Conservation (phyloP, 164 flowering plant genomes). For the Nelumbo lutea region DNA sequence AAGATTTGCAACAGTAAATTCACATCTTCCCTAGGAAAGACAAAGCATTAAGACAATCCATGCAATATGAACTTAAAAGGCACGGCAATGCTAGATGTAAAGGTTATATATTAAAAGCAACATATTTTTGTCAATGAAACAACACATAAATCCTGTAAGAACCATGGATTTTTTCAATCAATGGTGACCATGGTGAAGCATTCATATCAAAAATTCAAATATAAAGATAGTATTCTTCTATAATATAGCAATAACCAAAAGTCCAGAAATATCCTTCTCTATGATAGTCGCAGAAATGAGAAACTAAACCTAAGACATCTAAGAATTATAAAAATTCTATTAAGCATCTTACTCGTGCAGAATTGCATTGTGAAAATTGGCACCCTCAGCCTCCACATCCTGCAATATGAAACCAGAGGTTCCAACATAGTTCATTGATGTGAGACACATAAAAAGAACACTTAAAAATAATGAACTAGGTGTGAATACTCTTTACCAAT, state of each 20-base stretch:
- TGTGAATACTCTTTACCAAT: no score
- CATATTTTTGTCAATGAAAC: background rate
- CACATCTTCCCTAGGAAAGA: constrained; percentile 85
- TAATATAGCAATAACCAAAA: background rate
- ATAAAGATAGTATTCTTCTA: background rate
- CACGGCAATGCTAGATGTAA: background rate
- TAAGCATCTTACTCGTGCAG: constrained; percentile 75
- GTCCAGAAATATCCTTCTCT: background rate
- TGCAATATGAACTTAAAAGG: background rate
- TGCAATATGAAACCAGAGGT: constrained; percentile 19
- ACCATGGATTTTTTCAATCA: background rate
- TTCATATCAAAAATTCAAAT: background rate
- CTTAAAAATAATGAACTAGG: background rate
- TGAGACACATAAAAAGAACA: background rate
- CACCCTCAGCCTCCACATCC: constrained; percentile 88
- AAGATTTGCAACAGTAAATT: constrained; percentile 90
- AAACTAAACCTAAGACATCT: background rate
- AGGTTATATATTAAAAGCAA: background rate
- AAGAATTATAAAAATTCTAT: background rate
- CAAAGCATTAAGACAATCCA: constrained; percentile 9
- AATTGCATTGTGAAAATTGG: constrained; percentile 81
- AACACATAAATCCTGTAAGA: background rate
- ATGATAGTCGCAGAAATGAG: background rate
- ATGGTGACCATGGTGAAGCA: background rate
- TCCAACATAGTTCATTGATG: background rate